Conservation (phyloP, 2,329 filamentous ascomycete genomes). For the Fusarium sp. region DNA sequence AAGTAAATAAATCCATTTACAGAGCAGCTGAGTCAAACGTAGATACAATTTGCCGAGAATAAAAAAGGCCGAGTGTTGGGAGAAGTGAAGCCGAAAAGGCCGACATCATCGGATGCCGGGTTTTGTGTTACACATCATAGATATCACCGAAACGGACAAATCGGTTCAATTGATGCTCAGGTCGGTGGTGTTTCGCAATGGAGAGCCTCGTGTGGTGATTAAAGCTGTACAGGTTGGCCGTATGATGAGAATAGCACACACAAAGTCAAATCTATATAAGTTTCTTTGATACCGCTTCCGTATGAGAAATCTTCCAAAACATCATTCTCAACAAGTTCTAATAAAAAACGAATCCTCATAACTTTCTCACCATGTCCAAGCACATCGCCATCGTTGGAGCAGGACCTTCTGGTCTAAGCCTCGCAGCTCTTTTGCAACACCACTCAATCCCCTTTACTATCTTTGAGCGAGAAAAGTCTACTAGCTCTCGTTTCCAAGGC, state of each 20-base stretch:
- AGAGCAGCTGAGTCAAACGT: no score
- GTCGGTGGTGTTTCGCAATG: accelerated
- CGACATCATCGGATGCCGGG: not conserved
- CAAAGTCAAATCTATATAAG: not conserved
- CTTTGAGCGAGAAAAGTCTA: not conserved
- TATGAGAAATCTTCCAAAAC: accelerated
- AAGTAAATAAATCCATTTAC: accelerated
- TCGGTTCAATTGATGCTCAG: accelerated
- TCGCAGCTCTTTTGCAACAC: not conserved
- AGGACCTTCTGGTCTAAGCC: not conserved
- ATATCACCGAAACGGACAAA: not conserved
- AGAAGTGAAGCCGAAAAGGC: not conserved
- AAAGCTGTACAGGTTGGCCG: accelerated
- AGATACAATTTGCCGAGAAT: not conserved
- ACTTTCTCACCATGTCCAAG: not conserved
- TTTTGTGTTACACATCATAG: not conserved
- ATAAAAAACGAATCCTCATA: accelerated
- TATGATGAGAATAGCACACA: not conserved
- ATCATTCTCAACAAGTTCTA: accelerated
- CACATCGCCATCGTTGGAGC: not conserved
- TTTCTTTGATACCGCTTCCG: accelerated
- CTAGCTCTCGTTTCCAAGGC: not conserved
- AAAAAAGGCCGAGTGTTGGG: not conserved
- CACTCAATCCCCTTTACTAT: not conserved
- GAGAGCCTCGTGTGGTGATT: not conserved